phyloP scores from a whole-genome alignment of 768 basidiomycete genomes.

The Suillus weaverae region DNA sequence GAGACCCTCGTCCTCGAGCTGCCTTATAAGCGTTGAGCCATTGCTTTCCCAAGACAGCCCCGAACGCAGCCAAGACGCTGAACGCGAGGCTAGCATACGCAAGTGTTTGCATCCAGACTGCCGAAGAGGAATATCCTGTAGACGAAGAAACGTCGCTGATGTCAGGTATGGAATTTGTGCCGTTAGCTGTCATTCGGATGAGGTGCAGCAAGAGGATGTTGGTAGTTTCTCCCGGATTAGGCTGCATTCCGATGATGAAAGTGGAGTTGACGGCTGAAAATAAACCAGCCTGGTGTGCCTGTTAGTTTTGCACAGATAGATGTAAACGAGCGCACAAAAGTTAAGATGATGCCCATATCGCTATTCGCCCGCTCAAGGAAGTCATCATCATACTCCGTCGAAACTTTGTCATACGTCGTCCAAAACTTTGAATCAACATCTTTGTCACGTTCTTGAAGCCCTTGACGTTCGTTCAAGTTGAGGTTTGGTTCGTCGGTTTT shows the following conservation, averaged over 20 bases:
- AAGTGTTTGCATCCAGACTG: slow-evolving; percentile 9
- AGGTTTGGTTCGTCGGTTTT: neutral
- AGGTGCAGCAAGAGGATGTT: slow-evolving; percentile 19
- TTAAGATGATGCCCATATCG: slow-evolving; percentile 17
- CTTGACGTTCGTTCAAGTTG: neutral
- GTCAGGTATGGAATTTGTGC: neutral
- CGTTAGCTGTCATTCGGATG: neutral
- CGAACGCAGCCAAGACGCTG: slow-evolving; percentile 14
- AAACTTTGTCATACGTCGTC: slow-evolving; percentile 11
- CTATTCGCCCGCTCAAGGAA: slow-evolving; percentile 12
- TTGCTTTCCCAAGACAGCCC: slow-evolving; percentile 8
- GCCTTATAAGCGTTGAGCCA: neutral
- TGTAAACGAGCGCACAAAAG: slow-evolving; percentile 16
- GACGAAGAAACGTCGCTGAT: slow-evolving; percentile 7
- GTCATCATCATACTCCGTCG: slow-evolving; percentile 14
- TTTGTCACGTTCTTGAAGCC: slow-evolving; percentile 1
- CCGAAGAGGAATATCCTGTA: neutral
- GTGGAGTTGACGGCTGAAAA: slow-evolving; percentile 39
- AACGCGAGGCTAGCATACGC: slow-evolving; percentile 12
- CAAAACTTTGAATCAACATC: slow-evolving; percentile 10
- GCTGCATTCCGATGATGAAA: slow-evolving; percentile 35
- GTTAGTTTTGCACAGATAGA: neutral
- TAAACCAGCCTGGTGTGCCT: slow-evolving; percentile 35
- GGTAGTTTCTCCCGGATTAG: slow-evolving; percentile 25
- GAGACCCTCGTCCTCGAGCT: slow-evolving; percentile 9